Conservation (phyloP, 306 rosid genomes). For the Vicia sativa region DNA sequence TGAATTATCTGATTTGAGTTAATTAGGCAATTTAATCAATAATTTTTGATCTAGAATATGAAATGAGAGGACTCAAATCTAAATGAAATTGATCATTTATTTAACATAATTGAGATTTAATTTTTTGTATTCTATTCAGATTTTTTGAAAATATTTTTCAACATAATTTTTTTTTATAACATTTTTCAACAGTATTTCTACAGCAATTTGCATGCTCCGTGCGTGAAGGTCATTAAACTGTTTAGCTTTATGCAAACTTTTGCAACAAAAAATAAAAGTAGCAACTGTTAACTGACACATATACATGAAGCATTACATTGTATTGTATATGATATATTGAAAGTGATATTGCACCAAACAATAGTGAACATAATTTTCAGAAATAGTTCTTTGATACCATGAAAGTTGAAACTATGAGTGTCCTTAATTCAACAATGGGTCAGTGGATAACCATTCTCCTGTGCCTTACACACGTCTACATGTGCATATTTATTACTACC, state of each 20-base stretch:
- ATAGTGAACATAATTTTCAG: conserved; percentile 13
- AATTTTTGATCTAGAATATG: no score
- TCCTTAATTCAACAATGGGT: conserved; percentile 23
- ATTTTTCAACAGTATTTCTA: not conserved
- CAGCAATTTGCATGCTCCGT: not conserved
- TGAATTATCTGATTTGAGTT: no score
- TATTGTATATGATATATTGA: conserved; percentile 29
- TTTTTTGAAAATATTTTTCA: no score
- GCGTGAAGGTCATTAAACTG: not conserved
- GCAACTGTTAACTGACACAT: conserved; percentile 35
- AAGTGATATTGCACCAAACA: conserved; percentile 43
- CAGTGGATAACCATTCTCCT: conserved; percentile 25
- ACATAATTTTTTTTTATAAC: no score
- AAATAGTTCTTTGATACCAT: conserved; percentile 23
- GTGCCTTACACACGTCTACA: conserved; percentile 42
- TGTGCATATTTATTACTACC: conserved; percentile 35
- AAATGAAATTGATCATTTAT: no score
- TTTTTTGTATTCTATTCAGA: not conserved
- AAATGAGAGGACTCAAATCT: no score
- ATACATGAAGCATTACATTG: conserved; percentile 29
- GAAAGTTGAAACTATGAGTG: conserved; percentile 28
- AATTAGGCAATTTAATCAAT: no score
- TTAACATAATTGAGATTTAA: not conserved
- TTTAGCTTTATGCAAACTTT: conserved; percentile 25
- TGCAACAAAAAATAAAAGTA: conserved; percentile 19